phyloP scores from a whole-genome alignment of 257 asterid species.

The Ilex aquifolium region DNA sequence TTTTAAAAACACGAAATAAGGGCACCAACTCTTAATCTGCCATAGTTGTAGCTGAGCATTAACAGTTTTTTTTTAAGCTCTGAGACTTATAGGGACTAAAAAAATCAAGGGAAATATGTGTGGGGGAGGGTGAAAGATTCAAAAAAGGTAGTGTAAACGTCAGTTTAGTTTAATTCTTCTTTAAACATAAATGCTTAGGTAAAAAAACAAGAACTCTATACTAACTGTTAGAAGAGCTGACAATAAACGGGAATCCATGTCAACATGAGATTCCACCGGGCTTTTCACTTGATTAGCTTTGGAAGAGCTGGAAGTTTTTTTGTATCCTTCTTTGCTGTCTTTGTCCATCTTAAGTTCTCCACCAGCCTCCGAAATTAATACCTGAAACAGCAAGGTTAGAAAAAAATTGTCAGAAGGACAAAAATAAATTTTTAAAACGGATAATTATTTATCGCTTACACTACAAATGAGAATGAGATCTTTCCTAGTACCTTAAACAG shows the following conservation, averaged over 20 bases:
- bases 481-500: constrained; percentile 69
- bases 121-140: too few relatives aligned
- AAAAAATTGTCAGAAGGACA: neutral
- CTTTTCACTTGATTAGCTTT: constrained; percentile 42
- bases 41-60: too few relatives aligned
- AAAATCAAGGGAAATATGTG: too few relatives aligned
- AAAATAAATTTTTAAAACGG: neutral
- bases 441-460: too few relatives aligned
- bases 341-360: constrained; percentile 27
- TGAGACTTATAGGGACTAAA: too few relatives aligned
- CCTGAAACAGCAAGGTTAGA: constrained; percentile 31
- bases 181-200: neutral
- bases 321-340: constrained; percentile 21
- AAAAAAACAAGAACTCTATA: constrained; percentile 7
- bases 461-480: constrained; percentile 6
- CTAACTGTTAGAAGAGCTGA: constrained; percentile 83
- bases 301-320: constrained; percentile 29
- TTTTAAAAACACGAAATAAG: too few relatives aligned
- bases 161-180: too few relatives aligned
- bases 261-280: constrained; percentile 51
- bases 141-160: too few relatives aligned
- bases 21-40: too few relatives aligned
- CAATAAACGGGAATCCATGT: constrained; percentile 92
- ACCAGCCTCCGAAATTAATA: constrained; percentile 72
- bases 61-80: too few relatives aligned